Evolutionary conservation across 495 filamentous ascomycete species (phyloP), one percentile per base, ranked within the genome.

Genomic region (Neohortaea acidophila): DNA sequence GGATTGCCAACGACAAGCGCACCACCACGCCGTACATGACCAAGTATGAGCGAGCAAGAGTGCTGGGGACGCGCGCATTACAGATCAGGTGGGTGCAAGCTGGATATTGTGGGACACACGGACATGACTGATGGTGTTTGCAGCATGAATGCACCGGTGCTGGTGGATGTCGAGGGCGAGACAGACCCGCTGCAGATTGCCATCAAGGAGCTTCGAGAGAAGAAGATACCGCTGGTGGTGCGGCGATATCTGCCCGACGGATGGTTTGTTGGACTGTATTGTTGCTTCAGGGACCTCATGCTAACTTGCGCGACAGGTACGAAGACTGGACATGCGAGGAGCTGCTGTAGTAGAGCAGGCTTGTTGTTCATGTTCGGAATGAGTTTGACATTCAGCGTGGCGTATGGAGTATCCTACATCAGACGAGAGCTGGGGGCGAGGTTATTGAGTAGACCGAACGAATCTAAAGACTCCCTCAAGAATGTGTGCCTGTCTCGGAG

Each of bases 271-370:
- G n/a, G 7, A 14, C 15, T 24, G n/a, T 27, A 35, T 21, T 13
- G 18, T 17, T 15, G 7, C 29, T 17, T 9, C 14, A 7, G 29
- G 14, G 6, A 13, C 8, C 6, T 36, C 26, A 7, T 39, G 5
- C 12, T 21, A 21, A 33, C 24, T 4, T 19, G 14, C 7, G 18
- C 6, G n/a, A 13, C 41, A 94, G 87, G 63, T 97, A 97, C 56
- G 89, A 97, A 67, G 89, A 97, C 59, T 97, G 89, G 89, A 89
- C 84, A 36, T 93, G 85, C 63, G 89, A 97, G 64, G 89, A 97
- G 55, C 66, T 97, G 22, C 68, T 92, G 27, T 75, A 34, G 29
- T 32, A 6, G 17, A 8, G 29, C 29, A 7, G 29, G 5, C 6
- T 32, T 15, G 11, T 7, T 6, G 29, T 7, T 15, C 24, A 27